Evolutionary conservation across 306 rosid species (phyloP), one percentile per base, ranked within the genome.

Genomic region (Prosopis cineraria): DNA sequence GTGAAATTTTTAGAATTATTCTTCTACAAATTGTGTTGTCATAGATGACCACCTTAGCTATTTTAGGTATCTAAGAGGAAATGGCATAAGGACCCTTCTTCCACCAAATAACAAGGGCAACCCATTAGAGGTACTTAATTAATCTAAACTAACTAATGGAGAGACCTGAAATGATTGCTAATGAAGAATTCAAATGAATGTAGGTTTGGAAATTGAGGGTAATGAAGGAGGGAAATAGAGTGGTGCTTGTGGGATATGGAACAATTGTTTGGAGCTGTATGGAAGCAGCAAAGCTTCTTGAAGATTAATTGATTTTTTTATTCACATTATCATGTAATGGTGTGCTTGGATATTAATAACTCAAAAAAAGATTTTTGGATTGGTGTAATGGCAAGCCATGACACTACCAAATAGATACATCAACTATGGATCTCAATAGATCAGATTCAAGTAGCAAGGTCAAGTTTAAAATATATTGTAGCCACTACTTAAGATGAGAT

Each of bases 61-160:
- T 82, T 87, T 84, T n/a, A 73, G 88, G 72, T 87, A 75, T 70
- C 90, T 88, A 2, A 87, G 90, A 79, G 90, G 88, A 68, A 84
- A 77, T 33, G 88, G 88, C 40, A 34, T 84, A 10, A 86, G 88
- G 9, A 75, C 84, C n/a, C 13, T 81, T 73, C 88, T 87, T 76
- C 88, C 90, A 40, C 74, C 70, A 17, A 22, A 81, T 70, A 87
- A 81, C 79, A 87, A 84, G 63, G 88, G 86, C 68, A 68, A 74
- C 2, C 83, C 83, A 41, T 43, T 86, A 30, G 87, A 86, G 89
- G 89, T 85, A 71, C 66, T 12, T 24, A 33, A n/a, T n/a, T n/a
- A n/a, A n/a, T n/a, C n/a, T n/a, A n/a, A n/a, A n/a, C n/a, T n/a
- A n/a, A n/a, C n/a, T n/a, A n/a, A n/a, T n/a, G n/a, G n/a, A n/a